Conservation (phyloP, 352 stramenopile species). For the Peronospora belbahrii region DNA sequence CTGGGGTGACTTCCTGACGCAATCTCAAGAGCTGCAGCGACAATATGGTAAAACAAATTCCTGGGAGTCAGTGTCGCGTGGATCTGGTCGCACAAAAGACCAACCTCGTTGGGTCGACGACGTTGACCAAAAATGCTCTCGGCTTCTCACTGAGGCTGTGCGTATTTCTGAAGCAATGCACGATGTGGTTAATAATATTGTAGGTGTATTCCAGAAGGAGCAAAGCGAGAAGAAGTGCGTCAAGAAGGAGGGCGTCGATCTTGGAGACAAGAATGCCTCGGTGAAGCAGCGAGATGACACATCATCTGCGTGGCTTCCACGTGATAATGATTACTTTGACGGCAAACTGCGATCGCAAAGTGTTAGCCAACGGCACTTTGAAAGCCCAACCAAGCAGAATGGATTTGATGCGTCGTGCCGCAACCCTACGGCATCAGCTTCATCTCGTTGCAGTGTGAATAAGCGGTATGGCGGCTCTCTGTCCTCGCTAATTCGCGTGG, state of each 20-base stretch:
- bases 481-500: constrained; percentile 46
- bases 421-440: constrained; percentile 23
- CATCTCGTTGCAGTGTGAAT: constrained; percentile 16
- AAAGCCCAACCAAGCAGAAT: constrained; percentile 31
- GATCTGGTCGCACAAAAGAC: constrained; percentile 23
- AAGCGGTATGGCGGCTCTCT: constrained; percentile 42
- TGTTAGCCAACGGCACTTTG: constrained; percentile 20
- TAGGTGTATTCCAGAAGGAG: constrained; percentile 34
- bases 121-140: constrained; percentile 46
- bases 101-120: constrained; percentile 46
- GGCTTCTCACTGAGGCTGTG: constrained; percentile 43
- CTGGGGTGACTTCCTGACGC: constrained; percentile 46
- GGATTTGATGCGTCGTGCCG: constrained; percentile 9
- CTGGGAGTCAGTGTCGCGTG: constrained; percentile 27
- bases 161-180: constrained; percentile 50
- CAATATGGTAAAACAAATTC: constrained; percentile 44
- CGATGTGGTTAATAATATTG: constrained; percentile 44
- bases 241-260: constrained; percentile 25
- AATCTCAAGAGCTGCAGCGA: constrained; percentile 45
- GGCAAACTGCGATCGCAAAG: constrained; percentile 6
- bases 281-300: constrained; percentile 20
- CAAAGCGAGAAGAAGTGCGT: constrained; percentile 31
- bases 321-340: constrained; percentile 13
- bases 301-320: constrained; percentile 13
- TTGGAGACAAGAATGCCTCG: constrained; percentile 12